Base-by-base conservation (phyloP, 2,329 filamentous ascomycete genomes). In the Aspergillus clavatus region DNA sequence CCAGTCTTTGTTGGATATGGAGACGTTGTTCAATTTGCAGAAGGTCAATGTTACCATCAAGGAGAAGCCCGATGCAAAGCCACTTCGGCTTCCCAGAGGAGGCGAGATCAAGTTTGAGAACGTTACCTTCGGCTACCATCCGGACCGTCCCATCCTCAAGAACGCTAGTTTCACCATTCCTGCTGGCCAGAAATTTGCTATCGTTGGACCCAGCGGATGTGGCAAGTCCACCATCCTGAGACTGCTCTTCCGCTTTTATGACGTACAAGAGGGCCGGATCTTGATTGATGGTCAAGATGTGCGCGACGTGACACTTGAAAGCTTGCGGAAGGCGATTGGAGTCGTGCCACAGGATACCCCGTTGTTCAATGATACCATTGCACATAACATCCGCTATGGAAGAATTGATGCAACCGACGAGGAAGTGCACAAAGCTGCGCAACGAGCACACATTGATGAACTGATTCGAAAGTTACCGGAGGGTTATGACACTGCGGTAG, bases 301-400 rank as follows among this genome's bases (percentile, higher is more conserved):
- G 54, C 84, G 87, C 31, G 78, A 88, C 47, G 84, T 98, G 1
- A 83, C 78, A 8, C 68, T 97, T 2, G 88, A 94, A 42, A 94
- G 87, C 27, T 74, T 98, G 22, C 83, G 93, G 5, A 81, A 81
- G 53, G 80, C 86, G 2, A 97, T 98, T 52, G 93, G 93, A 18
- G 91, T 98, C 12, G 93, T 98, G 0, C 93, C 93, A 0, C 94
- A 98, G 65, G 93, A 98, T 58, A 97, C 93, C 0, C 90, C 93
- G 0, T 76, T 98, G 1, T 98, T 98, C 75, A 98, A 98, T 66
- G 89, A 95, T 61, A 93, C 89, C 0, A 91, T 98, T 47, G 86
- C 87, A 62, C 89, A 96, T 67, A 98, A 98, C 65, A 95, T 98
- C 59, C 85, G 83, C 51, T 98, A 98, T 65, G 93, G 93, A 40